These are phyloP conservation scores for Penicillium hordei DNA, from an alignment of 2,329 filamentous ascomycete genomes.

Conservation along the genomic window DNA sequence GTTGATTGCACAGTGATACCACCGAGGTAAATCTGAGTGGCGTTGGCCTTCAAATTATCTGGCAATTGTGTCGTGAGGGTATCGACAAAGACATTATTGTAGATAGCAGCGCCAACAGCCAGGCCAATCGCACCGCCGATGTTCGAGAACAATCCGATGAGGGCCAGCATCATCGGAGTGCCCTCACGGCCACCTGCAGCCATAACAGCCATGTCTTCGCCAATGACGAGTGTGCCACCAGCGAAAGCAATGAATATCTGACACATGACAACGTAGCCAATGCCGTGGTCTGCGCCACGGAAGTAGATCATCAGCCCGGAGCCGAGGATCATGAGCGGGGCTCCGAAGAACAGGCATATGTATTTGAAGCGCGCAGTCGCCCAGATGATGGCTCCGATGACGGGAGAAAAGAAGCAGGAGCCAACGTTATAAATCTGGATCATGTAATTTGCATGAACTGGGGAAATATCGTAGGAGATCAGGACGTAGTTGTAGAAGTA, in stretches of 20 bases:
- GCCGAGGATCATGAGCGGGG: slow-evolving; percentile 54
- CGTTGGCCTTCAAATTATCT: slow-evolving; percentile 19
- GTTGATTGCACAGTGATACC: slow-evolving; percentile 31
- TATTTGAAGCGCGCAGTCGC: slow-evolving; percentile 55
- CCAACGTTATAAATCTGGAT: slow-evolving; percentile 56
- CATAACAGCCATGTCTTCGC: slow-evolving; percentile 60
- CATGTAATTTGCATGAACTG: slow-evolving; percentile 49
- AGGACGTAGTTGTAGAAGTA: slow-evolving; percentile 57
- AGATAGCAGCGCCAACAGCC: slow-evolving; percentile 48
- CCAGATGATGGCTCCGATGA: slow-evolving; percentile 53
- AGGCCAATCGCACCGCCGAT: slow-evolving; percentile 39
- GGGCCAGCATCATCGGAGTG: slow-evolving; percentile 48
- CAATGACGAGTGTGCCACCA: slow-evolving; percentile 55
- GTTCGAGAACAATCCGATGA: slow-evolving; percentile 37
- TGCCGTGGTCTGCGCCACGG: slow-evolving; percentile 49
- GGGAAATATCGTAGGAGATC: slow-evolving; percentile 51
- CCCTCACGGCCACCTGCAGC: slow-evolving; percentile 56
- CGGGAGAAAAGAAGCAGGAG: slow-evolving; percentile 52
- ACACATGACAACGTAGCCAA: slow-evolving; percentile 56
- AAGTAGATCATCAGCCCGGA: slow-evolving; percentile 59
- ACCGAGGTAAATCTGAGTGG: slow-evolving; percentile 26
- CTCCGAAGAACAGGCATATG: slow-evolving; percentile 51
- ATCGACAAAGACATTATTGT: slow-evolving; percentile 56
- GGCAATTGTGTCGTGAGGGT: slow-evolving; percentile 51
- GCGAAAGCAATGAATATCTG: slow-evolving; percentile 58